Evolutionary conservation across 441 rosid species (phyloP), one percentile per base, ranked within the genome.

Genomic region (Aquilaria agallochum): DNA sequence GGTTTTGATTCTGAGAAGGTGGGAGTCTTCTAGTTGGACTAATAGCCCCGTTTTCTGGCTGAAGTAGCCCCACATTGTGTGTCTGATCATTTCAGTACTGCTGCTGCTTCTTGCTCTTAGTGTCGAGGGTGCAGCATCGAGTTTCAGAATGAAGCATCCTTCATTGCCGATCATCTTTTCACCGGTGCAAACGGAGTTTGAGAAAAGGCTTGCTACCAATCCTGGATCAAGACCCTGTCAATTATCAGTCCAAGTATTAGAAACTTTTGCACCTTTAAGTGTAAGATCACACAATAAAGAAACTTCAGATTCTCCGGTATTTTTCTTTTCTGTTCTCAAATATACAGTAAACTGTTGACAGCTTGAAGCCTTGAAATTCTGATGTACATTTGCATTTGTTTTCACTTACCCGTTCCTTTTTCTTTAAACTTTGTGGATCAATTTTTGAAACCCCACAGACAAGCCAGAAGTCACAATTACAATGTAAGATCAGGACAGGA

Each of bases 101-200:
- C 72, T 71, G 33, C 75, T 71, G 55, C 78, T 74, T 67, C 78
- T 67, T 0, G 75, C 72, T 34, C 64, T 70, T 5, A 74, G 69
- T 0, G 70, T 57, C 0, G 72, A 64, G 55, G 78, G 67, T 54
- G 70, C 75, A 0, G 78, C 78, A 53, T 74, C 78, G 3, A 74
- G 70, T 52, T 70, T 74, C 50, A 74, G 72, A 36, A 74, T 71
- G 75, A 74, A 74, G 63, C 78, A 70, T 67, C 67, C 78, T 70
- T 74, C 78, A 3, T 74, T 56, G 64, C 70, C 64, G 53, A 74
- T 71, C 66, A 68, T 66, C 34, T 74, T 74, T 52, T 74, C 78
- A 56, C 78, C 78, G 60, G 68, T 70, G 56, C 78, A 74, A 32
- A 61, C 42, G 0, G 42, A 36, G 42, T 36, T 36, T 8, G 7